phyloP scores from a whole-genome alignment of 2,329 filamentous ascomycete genomes.

The Blumeria graminis region DNA sequence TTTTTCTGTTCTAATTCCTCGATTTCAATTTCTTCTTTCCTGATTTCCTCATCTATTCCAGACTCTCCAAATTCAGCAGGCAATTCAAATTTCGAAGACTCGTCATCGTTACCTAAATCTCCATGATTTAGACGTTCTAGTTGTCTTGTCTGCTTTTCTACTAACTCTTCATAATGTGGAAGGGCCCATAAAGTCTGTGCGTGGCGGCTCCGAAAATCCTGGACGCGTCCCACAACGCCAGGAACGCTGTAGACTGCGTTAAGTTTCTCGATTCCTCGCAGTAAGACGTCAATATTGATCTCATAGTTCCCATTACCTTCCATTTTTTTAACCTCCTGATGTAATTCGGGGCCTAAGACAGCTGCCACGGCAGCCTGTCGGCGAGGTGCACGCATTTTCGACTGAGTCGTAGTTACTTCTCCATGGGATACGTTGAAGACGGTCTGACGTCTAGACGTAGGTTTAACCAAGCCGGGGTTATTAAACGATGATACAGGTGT shows the following conservation, averaged over 20 bases:
- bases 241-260: constrained; percentile 68
- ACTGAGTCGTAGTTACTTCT: constrained; percentile 30
- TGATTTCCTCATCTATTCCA: constrained; percentile 44
- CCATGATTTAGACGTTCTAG: constrained; percentile 48
- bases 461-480: constrained; percentile 21
- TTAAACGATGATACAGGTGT: constrained; percentile 23
- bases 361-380: constrained; percentile 71
- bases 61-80: constrained; percentile 17
- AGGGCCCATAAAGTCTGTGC: constrained; percentile 48
- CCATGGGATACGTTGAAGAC: constrained; percentile 39
- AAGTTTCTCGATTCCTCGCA: constrained; percentile 73
- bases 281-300: constrained; percentile 63
- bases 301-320: constrained; percentile 46
- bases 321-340: constrained; percentile 46
- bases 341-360: constrained; percentile 68
- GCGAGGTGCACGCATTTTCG: constrained; percentile 27
- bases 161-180: constrained; percentile 55
- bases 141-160: constrained; percentile 51
- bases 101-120: constrained; percentile 28
- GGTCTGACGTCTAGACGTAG: constrained; percentile 28
- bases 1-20: constrained; percentile 38
- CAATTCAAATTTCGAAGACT: constrained; percentile 23
- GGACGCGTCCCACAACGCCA: constrained; percentile 55
- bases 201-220: constrained; percentile 45
- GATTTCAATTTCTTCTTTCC: constrained; percentile 43